Evolutionary conservation across 192 early-diverging fungal genomes (phyloP), one percentile per base, ranked within the genome.

Genomic region (Pilaira anomala): DNA sequence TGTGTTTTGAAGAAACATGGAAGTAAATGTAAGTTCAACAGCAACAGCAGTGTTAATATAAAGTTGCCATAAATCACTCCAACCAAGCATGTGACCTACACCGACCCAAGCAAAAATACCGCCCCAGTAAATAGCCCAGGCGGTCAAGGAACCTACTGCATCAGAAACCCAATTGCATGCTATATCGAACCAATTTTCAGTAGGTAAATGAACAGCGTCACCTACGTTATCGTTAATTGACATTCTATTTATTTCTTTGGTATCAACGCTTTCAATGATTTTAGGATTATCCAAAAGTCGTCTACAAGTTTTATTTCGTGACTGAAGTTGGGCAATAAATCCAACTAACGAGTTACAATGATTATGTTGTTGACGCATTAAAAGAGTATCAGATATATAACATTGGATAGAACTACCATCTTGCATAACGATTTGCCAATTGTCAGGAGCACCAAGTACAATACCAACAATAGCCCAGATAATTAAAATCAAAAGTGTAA

Each of bases 341-440:
- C 36, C 19, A 39, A 66, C 26, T 14, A 55, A 30, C 25, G 40
- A 16, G 13, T 57, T 14, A 1, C 40, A 48, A 21, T 54, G 42
- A 12, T 46, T 66, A 36, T 55, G 44, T 7, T 66, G 64, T 7
- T 66, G 64, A 66, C 64, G 64, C 64, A 66, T 66, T n/a, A 66
- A 41, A 41, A 66, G 64, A 0, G 64, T 55, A 66, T 66, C 64
- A 30, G 42, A 66, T 5, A 66, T 48, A 44, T 66, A 66, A n/a
- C 64, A 55, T 28, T 55, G 64, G 25, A 66, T 66, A 14, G 64
- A 53, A 39, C 52, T 39, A 18, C 25, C 52, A 39, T 66, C 64
- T 21, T 53, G 52, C 36, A 66, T 66, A 13, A 58, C 25, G 28
- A 66, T 66, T 39, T 66, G 64, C 64, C 64, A 66, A 36, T 57